Evolutionary conservation across 2,329 filamentous ascomycete species (phyloP).

Genomic region (Niveomyces coronatus): DNA sequence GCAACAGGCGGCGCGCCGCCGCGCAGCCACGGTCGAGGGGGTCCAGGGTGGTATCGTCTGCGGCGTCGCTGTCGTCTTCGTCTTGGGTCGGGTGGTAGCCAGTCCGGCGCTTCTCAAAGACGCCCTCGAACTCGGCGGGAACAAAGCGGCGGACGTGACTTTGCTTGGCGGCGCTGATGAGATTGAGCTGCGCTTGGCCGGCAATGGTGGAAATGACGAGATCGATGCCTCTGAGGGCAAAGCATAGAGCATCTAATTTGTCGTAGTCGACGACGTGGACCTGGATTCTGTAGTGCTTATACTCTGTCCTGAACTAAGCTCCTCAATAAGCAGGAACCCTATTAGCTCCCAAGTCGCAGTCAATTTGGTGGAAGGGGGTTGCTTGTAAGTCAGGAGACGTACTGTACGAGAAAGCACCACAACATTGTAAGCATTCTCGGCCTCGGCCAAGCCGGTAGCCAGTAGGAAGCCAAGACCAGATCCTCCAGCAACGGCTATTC

Average conservation of each 20-base stretch:
- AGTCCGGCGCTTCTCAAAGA: conserved; percentile 40
- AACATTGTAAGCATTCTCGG: conserved; percentile 51
- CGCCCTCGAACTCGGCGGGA: conserved; percentile 66
- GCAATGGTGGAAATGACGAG: conserved; percentile 66
- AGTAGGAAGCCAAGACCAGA: conserved; percentile 35
- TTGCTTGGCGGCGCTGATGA: conserved; percentile 60
- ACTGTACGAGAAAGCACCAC: conserved; percentile 60
- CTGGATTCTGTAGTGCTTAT: conserved; percentile 49
- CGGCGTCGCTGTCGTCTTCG: no score
- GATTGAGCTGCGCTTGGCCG: conserved; percentile 53
- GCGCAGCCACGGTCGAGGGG: conserved; percentile 51
- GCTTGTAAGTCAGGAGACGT: no score
- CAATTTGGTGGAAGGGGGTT: no score
- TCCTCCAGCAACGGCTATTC: conserved; percentile 38
- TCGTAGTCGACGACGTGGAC: conserved; percentile 60
- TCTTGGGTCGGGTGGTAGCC: no score
- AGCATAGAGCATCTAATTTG: conserved; percentile 46
- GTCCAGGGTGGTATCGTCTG: no score
- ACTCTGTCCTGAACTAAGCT: conserved; percentile 47
- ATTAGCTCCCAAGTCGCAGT: no score
- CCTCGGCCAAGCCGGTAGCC: conserved; percentile 45
- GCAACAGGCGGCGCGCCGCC: conserved; percentile 45
- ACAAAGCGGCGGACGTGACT: conserved; percentile 59
- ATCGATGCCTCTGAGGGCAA: conserved; percentile 60
- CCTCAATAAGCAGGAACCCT: no score